Conservation (phyloP, 75 land plant genomes). For the Cryptomeria japonica region DNA sequence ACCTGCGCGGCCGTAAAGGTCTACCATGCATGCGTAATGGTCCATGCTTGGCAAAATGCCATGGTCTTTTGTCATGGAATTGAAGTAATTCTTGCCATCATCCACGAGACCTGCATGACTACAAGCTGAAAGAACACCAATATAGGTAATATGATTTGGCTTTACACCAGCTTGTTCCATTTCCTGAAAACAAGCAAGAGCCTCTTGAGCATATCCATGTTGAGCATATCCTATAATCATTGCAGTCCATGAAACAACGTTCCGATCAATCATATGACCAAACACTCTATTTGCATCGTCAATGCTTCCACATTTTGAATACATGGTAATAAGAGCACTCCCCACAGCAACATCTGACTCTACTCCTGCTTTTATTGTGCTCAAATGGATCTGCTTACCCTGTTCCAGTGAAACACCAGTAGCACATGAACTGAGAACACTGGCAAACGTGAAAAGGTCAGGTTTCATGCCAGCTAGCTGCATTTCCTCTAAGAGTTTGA, state of each 20-base stretch:
- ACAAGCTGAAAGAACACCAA: slow-evolving; percentile 16
- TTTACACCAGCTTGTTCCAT: slow-evolving; percentile 20
- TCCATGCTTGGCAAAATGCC: slow-evolving; percentile 18
- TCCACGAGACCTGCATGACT: slow-evolving; percentile 13
- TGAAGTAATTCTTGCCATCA: slow-evolving; percentile 6
- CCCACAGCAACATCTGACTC: slow-evolving; percentile 18
- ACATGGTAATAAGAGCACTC: slow-evolving; percentile 22
- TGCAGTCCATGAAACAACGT: slow-evolving; percentile 20
- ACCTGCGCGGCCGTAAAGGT: slow-evolving; percentile 16
- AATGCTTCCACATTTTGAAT: slow-evolving; percentile 20
- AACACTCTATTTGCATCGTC: slow-evolving; percentile 21
- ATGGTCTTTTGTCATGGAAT: slow-evolving; percentile 21
- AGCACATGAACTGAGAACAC: slow-evolving; percentile 23
- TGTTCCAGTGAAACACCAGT: slow-evolving; percentile 11
- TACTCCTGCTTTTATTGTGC: slow-evolving; percentile 11
- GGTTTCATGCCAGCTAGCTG: slow-evolving; percentile 21
- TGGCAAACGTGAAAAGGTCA: slow-evolving; percentile 19
- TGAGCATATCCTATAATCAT: slow-evolving; percentile 30
- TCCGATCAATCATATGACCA: slow-evolving; percentile 14
- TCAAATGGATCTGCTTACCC: slow-evolving; percentile 16
- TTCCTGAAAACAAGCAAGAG: slow-evolving; percentile 15
- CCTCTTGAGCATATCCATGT: slow-evolving; percentile 19
- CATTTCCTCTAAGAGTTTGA: slow-evolving; percentile 20
- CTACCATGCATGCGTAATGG: slow-evolving; percentile 27
- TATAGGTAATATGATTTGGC: slow-evolving; percentile 14